These are phyloP conservation scores for Ascochyta fabae DNA, from an alignment of 2,329 filamentous ascomycete species.

Conservation along the genomic window DNA sequence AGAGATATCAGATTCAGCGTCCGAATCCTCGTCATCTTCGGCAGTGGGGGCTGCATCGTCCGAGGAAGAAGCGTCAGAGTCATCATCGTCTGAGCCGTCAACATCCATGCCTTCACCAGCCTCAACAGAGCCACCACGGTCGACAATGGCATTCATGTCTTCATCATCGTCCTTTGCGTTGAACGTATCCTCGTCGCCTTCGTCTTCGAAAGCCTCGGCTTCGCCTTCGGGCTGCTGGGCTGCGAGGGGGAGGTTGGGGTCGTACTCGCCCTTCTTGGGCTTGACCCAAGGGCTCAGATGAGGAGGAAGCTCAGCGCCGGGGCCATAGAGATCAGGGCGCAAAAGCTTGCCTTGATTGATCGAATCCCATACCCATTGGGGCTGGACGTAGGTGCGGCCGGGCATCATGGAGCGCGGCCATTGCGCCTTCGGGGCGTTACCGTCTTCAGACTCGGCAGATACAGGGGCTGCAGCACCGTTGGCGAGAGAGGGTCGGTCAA, in stretches of 20 bases:
- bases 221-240: slow-evolving; percentile 90
- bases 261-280: slow-evolving; percentile 83
- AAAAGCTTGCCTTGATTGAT: slow-evolving; percentile 91
- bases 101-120: slow-evolving; percentile 58
- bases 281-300: slow-evolving; percentile 97
- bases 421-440: slow-evolving; percentile 55
- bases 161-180: slow-evolving; percentile 48
- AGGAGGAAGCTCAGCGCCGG: slow-evolving; percentile 86
- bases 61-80: slow-evolving; percentile 54
- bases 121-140: slow-evolving; percentile 54
- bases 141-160: slow-evolving; percentile 40
- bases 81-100: slow-evolving; percentile 51
- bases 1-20: slow-evolving; percentile 54
- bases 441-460: slow-evolving; percentile 60
- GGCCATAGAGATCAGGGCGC: slow-evolving; percentile 84
- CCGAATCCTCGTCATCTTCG: slow-evolving; percentile 58
- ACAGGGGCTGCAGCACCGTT: slow-evolving; percentile 49
- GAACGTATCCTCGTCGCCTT: slow-evolving; percentile 51
- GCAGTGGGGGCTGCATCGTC: slow-evolving; percentile 39
- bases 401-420: slow-evolving; percentile 76
- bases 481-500: slow-evolving; percentile 80
- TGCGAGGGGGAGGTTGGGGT: slow-evolving; percentile 83
- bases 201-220: slow-evolving; percentile 73
- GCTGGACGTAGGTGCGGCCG: slow-evolving; percentile 92
- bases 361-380: slow-evolving; percentile 98